Evolutionary conservation across 352 stramenopile species (phyloP), one percentile per base, ranked within the genome.

Genomic region (Globisporangium heterothallicum): DNA sequence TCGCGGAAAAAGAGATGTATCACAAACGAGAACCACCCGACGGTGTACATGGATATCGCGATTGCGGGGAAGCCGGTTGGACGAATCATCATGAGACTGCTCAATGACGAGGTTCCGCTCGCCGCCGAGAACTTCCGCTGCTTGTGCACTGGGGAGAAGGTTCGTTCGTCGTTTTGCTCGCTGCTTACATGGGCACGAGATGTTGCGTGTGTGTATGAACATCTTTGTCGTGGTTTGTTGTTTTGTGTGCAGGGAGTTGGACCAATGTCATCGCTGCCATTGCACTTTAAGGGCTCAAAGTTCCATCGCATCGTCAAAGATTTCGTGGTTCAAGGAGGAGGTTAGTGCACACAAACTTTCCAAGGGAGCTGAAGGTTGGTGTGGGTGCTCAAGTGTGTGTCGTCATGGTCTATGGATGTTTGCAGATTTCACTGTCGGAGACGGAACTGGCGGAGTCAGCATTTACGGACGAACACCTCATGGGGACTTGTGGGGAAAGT

Each of bases 71-170:
- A 74, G 29, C 68, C 78, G 13, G 73, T 84, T 1, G 96, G 96
- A 24, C 71, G 94, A 24, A 90, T 98, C 51, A 93, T 97, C 59
- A 89, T 98, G 73, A 91, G 97, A 58, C 73, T 99, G 21, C 96
- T 98, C 18, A 90, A 88, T 48, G 86, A 98, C 68, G 67, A 84
- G 46, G 92, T 88, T 26, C 96, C 96, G 16, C 94, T 96, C 54
- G 96, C 96, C 42, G 94, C 91, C 14, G 93, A 98, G 59, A 99
- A 98, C 64, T 99, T 98, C 64, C 79, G 78, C 13, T 87, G 70
- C 26, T 56, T 89, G 25, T 90, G 78, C 54, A 90, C 78, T 14
- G 78, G 78, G 8, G 78, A 90, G 58, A 90, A 90, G 70, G 78
- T 87, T 35, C n/a, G 58, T 54, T 19, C 44, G n/a, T 4, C 27